These are phyloP conservation scores for Fusarium musae DNA, from an alignment of 2,329 filamentous ascomycete species.

Conservation along the genomic window DNA sequence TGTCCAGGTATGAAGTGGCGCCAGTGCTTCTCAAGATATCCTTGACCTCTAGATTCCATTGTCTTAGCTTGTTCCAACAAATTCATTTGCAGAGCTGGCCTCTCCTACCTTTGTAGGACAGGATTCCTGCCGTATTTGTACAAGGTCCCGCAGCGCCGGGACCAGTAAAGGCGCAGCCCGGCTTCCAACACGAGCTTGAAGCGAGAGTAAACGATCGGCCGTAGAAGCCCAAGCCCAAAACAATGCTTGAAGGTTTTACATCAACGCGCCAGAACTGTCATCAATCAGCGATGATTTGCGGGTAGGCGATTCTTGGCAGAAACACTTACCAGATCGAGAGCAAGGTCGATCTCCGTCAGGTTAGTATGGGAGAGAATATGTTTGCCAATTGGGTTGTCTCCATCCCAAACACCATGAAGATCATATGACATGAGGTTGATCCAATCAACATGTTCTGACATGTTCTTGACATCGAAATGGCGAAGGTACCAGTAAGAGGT, in stretches of 20 bases:
- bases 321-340: neutral
- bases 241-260: neutral
- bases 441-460: conserved; percentile 46
- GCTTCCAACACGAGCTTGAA: neutral
- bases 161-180: neutral
- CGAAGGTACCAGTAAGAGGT: conserved; percentile 48
- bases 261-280: neutral
- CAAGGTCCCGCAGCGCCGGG: neutral
- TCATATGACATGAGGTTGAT: conserved; percentile 58
- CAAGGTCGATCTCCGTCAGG: conserved; percentile 55
- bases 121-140: neutral
- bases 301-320: too few species aligned
- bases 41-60: too few species aligned
- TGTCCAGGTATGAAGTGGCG: neutral
- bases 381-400: conserved; percentile 45
- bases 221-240: neutral
- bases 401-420: conserved; percentile 56
- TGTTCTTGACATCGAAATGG: conserved; percentile 33
- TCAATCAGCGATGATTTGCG: neutral
- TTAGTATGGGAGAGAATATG: conserved; percentile 57
- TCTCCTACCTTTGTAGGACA: neutral
- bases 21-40: neutral
- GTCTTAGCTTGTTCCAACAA: too few species aligned
- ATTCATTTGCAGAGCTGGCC: too few species aligned
- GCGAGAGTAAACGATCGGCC: neutral